Evolutionary conservation across 2,329 filamentous ascomycete genomes (phyloP).

Genomic region (Aspergillus brunneoviolaceus): DNA sequence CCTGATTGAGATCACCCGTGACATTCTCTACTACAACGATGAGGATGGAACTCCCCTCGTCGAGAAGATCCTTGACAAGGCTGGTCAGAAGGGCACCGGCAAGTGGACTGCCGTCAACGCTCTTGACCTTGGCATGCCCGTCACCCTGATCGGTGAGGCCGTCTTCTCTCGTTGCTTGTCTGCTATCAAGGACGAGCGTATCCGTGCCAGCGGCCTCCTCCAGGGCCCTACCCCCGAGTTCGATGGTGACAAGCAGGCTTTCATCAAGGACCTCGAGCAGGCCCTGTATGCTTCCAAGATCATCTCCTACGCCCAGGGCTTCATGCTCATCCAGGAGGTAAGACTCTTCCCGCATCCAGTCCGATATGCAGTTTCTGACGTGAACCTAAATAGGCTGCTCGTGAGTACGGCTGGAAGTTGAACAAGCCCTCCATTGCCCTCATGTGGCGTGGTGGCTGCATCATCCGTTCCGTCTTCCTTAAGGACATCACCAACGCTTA

Average conservation of each 20-base stretch:
- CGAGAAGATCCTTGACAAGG: conserved; percentile 98
- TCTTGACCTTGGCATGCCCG: conserved; percentile 96
- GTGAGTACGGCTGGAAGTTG: conserved; percentile 96
- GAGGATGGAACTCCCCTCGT: conserved; percentile 87
- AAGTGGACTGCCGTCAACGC: conserved; percentile 99
- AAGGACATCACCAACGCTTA: conserved; percentile 99
- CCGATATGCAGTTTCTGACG: conserved; percentile 3
- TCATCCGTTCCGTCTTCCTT: conserved; percentile 99
- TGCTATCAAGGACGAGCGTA: conserved; percentile 90
- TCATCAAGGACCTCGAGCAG: conserved; percentile 97
- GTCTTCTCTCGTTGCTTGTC: conserved; percentile 94
- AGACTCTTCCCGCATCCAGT: conserved; percentile 33
- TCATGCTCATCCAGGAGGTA: conserved; percentile 99
- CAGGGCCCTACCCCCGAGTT: conserved; percentile 76
- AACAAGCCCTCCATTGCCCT: conserved; percentile 99
- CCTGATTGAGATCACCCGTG: conserved; percentile 97
- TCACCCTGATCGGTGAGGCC: conserved; percentile 95
- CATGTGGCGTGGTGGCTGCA: conserved; percentile 99
- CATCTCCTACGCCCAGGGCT: conserved; percentile 98
- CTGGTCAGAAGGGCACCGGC: conserved; percentile 98
- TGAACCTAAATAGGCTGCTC: conserved; percentile 67
- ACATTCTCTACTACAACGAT: conserved; percentile 98
- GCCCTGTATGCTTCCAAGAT: conserved; percentile 99
- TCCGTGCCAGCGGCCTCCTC: conserved; percentile 75
- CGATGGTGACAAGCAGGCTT: conserved; percentile 84